Evolutionary conservation across 2,329 filamentous ascomycete genomes (phyloP).

Genomic region (Trichoderma breve): DNA sequence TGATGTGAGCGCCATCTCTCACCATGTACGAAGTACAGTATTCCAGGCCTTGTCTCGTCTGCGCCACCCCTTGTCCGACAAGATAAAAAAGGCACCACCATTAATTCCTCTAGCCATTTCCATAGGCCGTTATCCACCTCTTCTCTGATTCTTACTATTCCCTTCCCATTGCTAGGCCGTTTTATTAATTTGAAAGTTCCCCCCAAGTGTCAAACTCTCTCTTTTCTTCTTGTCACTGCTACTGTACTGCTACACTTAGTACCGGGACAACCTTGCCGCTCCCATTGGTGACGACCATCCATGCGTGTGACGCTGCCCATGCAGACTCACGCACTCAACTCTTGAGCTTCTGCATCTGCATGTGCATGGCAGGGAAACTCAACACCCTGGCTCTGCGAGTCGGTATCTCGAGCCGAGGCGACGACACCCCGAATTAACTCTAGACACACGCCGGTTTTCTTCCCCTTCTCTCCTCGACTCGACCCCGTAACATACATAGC

Average conservation of each 20-base stretch:
- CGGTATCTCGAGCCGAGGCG: slow-evolving; percentile 9
- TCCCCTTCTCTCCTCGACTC: not conserved
- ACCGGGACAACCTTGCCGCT: not conserved
- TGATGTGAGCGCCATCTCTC: not conserved
- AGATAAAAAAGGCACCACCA: slow-evolving; percentile 15
- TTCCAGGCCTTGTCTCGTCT: not conserved
- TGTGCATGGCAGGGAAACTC: slow-evolving; percentile 9
- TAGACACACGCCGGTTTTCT: not conserved
- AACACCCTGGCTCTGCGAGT: slow-evolving; percentile 9
- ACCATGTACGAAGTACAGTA: not conserved
- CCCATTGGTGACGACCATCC: slow-evolving; percentile 3
- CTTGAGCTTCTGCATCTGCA: not conserved
- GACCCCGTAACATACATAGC: not conserved
- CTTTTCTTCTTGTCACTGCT: not conserved
- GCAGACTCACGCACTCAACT: not conserved
- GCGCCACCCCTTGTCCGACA: slow-evolving; percentile 16
- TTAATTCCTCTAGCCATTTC: not conserved
- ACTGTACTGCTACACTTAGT: not conserved
- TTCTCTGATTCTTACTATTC: not conserved
- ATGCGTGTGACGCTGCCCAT: slow-evolving; percentile 2
- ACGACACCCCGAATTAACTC: not conserved
- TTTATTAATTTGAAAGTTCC: not conserved
- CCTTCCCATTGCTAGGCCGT: not conserved
- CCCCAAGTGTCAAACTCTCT: not conserved
- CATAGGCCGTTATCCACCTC: not conserved